Evolutionary conservation across 768 basidiomycete species (phyloP).

Genomic region (Scleroderma bovista): DNA sequence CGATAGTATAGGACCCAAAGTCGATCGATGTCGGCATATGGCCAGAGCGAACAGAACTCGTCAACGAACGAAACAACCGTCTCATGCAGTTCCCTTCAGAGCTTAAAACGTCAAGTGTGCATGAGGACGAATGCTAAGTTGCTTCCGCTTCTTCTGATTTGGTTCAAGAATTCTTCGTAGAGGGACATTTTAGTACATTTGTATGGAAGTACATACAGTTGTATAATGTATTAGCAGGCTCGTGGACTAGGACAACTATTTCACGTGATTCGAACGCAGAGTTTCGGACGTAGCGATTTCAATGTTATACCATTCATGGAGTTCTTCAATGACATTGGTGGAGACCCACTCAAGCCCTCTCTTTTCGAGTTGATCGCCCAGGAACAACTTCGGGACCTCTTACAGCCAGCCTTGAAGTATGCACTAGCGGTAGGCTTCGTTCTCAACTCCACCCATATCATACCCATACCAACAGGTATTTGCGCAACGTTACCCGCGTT

Average conservation of each 20-base stretch:
- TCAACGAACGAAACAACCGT: too few relatives aligned
- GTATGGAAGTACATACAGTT: too few relatives aligned
- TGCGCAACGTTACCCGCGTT: slow-evolving; percentile 90
- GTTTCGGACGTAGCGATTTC: background rate
- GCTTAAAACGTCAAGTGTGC: too few relatives aligned
- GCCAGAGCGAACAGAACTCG: too few relatives aligned
- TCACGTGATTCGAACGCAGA: slow-evolving; percentile 15
- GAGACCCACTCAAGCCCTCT: slow-evolving; percentile 70
- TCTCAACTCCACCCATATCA: background rate
- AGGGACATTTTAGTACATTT: too few relatives aligned
- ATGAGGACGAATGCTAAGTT: too few relatives aligned
- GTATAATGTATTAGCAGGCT: too few relatives aligned
- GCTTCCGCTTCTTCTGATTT: too few relatives aligned
- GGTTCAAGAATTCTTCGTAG: too few relatives aligned
- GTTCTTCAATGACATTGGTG: slow-evolving; percentile 74
- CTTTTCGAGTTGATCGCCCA: slow-evolving; percentile 91
- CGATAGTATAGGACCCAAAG: too few relatives aligned
- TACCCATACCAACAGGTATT: slow-evolving; percentile 59
- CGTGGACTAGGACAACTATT: slow-evolving; percentile 21
- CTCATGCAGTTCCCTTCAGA: too few relatives aligned
- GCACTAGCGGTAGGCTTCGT: slow-evolving; percentile 68
- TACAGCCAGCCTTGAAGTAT: slow-evolving; percentile 95
- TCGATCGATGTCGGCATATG: too few relatives aligned
- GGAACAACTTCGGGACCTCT: slow-evolving; percentile 85
- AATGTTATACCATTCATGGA: slow-evolving; percentile 45